phyloP scores from a whole-genome alignment of 495 filamentous ascomycete species.

The Baudoinia panamericana region DNA sequence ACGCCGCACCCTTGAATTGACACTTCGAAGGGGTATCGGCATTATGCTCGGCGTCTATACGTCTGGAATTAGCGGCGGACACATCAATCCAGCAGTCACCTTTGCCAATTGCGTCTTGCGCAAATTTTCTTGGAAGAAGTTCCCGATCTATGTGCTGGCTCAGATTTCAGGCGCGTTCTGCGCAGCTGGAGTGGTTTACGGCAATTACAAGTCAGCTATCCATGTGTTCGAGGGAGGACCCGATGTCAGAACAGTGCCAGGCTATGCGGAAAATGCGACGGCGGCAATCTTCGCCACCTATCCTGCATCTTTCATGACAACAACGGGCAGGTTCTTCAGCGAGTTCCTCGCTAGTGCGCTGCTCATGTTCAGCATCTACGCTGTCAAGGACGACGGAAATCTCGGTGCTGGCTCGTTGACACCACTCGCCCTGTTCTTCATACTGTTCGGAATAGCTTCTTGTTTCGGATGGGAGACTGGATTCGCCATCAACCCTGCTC shows the following conservation, averaged over 20 bases:
- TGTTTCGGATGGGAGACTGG: conserved; percentile 58
- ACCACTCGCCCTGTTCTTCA: conserved; percentile 48
- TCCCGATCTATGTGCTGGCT: conserved; percentile 27
- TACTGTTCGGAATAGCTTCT: conserved; percentile 54
- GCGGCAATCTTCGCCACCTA: conserved; percentile 57
- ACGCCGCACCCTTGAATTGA: too few relatives aligned
- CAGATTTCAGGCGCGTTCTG: conserved; percentile 29
- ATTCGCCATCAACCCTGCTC: conserved; percentile 50
- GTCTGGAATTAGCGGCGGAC: conserved; percentile 44
- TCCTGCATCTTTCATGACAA: conserved; percentile 47
- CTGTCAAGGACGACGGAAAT: conserved; percentile 43
- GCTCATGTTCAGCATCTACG: conserved; percentile 53
- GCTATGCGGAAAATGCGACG: conserved; percentile 42
- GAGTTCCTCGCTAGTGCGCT: conserved; percentile 50
- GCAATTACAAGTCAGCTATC: conserved; percentile 25
- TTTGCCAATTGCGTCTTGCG: conserved; percentile 50
- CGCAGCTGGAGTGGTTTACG: conserved; percentile 26
- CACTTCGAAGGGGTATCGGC: conserved; percentile 36
- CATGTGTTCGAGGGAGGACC: conserved; percentile 24
- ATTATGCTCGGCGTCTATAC: conserved; percentile 58
- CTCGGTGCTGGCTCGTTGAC: conserved; percentile 21
- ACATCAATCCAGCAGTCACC: conserved; percentile 56
- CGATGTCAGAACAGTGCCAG: conserved; percentile 43
- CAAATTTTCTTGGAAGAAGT: conserved; percentile 44
- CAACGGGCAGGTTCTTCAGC: conserved; percentile 43